phyloP scores from a whole-genome alignment of 495 filamentous ascomycete species.

The Glutinoglossum americanum region DNA sequence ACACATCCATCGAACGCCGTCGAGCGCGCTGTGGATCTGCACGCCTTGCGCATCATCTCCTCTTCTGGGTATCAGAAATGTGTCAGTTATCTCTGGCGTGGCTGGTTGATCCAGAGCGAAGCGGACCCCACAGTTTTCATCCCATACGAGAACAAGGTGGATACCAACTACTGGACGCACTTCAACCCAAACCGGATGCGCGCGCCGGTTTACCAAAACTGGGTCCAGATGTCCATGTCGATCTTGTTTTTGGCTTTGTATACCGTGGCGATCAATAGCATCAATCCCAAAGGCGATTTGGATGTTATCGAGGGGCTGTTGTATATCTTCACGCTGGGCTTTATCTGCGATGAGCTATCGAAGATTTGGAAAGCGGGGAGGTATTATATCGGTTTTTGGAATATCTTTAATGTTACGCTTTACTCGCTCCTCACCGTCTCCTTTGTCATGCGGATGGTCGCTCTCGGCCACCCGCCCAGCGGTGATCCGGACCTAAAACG shows the following conservation, averaged over 20 bases:
- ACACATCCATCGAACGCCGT: slow-evolving; percentile 66
- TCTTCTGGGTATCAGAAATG: slow-evolving; percentile 92
- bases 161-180: slow-evolving; percentile 53
- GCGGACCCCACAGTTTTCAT: slow-evolving; percentile 71
- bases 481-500: slow-evolving; percentile 28
- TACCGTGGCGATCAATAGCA: slow-evolving; percentile 77
- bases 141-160: slow-evolving; percentile 54
- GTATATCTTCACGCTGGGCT: slow-evolving; percentile 83
- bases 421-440: slow-evolving; percentile 58
- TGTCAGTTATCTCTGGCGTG: slow-evolving; percentile 75
- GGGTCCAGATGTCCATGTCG: slow-evolving; percentile 65
- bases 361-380: slow-evolving; percentile 88
- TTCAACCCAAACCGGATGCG: slow-evolving; percentile 89
- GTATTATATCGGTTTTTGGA: slow-evolving; percentile 87
- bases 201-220: slow-evolving; percentile 78
- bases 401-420: slow-evolving; percentile 68
- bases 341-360: slow-evolving; percentile 62
- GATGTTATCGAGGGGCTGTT: slow-evolving; percentile 70
- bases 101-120: slow-evolving; percentile 91
- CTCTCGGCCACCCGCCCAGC: slow-evolving; percentile 35
- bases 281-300: slow-evolving; percentile 58
- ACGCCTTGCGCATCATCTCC: slow-evolving; percentile 69
- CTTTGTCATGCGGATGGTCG: slow-evolving; percentile 56
- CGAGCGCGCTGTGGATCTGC: slow-evolving; percentile 80
- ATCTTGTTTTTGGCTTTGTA: slow-evolving; percentile 67